Evolutionary conservation across 176 grass and related monocot genomes (phyloP).

Genomic region (Carex scoparia): DNA sequence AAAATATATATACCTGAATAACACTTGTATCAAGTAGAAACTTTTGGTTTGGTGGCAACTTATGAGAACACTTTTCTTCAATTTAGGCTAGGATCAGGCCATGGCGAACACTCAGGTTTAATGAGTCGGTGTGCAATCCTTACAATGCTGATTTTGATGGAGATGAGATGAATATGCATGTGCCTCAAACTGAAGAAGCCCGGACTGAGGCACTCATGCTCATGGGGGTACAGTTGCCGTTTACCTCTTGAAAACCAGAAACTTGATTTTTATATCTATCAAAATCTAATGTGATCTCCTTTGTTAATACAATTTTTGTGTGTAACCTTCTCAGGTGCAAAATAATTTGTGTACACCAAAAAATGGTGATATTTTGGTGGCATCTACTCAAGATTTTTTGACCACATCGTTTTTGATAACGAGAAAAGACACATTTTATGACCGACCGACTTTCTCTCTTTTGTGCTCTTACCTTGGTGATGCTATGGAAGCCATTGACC

Average conservation of each 20-base stretch:
- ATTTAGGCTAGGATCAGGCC: slow-evolving; percentile 91
- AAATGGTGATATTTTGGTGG: slow-evolving; percentile 93
- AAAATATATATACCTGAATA: not conserved
- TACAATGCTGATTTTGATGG: slow-evolving; percentile 99
- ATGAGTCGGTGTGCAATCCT: slow-evolving; percentile 96
- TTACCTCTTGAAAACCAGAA: not conserved
- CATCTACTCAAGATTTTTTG: slow-evolving; percentile 96
- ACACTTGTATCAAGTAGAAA: slow-evolving; percentile 2
- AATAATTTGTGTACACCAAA: slow-evolving; percentile 99
- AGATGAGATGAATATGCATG: slow-evolving; percentile 99
- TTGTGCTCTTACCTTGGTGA: slow-evolving; percentile 94
- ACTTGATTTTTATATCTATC: no score
- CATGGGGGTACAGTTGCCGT: slow-evolving; percentile 69
- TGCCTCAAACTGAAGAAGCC: slow-evolving; percentile 99
- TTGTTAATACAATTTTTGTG: not conserved
- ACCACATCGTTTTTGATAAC: slow-evolving; percentile 96
- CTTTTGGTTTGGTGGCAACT: slow-evolving; percentile 16
- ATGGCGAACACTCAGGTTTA: slow-evolving; percentile 98
- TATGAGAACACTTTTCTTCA: slow-evolving; percentile 24
- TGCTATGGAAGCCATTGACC: slow-evolving; percentile 86
- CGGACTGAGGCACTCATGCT: slow-evolving; percentile 96
- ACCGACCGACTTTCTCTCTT: slow-evolving; percentile 72
- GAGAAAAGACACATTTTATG: slow-evolving; percentile 90
- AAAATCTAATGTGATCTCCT: no score
- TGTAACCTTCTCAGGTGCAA: slow-evolving; percentile 67